phyloP scores from a whole-genome alignment of 2,329 filamentous ascomycete genomes.

The Chrysoporthe cubensis region DNA sequence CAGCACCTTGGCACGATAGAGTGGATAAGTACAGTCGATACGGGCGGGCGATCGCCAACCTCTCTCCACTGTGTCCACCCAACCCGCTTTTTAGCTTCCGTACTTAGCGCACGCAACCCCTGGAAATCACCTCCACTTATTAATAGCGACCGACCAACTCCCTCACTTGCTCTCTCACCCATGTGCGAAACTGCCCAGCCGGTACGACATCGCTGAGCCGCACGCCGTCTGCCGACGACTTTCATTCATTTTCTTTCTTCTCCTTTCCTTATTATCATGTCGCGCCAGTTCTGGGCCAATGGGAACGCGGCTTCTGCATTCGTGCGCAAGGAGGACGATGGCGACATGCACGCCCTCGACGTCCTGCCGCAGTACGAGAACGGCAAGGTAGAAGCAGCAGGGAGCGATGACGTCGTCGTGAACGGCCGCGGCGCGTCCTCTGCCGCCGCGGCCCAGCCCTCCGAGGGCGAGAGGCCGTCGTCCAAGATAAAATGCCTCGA shows the following conservation, averaged over 20 bases:
- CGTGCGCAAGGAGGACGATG: background rate
- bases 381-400: background rate
- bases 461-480: background rate
- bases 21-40: no score
- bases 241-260: background rate
- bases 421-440: background rate
- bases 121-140: no score
- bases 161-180: background rate
- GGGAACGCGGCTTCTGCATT: background rate
- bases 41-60: no score
- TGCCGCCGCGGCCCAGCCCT: background rate
- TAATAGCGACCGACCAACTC: background rate
- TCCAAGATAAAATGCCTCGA: slow-evolving; percentile 47
- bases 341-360: slow-evolving; percentile 1
- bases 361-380: slow-evolving; percentile 3
- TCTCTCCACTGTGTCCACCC: no score
- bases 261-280: background rate
- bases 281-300: background rate
- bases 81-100: no score
- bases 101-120: no score
- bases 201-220: slow-evolving; percentile 5
- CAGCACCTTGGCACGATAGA: no score
- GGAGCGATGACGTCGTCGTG: background rate
- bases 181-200: background rate
- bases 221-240: background rate